Conservation (phyloP, 225 moss, liverwort and hornwort species). For the Sphagnum contortum region DNA sequence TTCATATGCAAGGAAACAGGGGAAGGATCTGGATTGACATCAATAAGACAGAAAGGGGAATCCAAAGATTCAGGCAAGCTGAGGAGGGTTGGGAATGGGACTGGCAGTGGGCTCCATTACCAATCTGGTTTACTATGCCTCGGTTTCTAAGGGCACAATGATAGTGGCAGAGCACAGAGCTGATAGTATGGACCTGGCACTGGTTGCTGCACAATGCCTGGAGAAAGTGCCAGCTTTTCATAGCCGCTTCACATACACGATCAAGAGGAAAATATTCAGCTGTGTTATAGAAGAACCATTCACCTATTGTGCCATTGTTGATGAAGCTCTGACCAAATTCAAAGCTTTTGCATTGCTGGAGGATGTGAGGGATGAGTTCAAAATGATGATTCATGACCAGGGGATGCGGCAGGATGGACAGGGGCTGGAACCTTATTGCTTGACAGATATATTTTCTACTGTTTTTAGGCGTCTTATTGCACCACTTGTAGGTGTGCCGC, state of each 20-base stretch:
- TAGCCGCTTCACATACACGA: constrained; percentile 26
- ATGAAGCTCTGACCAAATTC: constrained; percentile 37
- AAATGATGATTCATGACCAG: constrained; percentile 20
- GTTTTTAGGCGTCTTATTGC: constrained; percentile 25
- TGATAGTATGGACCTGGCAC: constrained; percentile 15
- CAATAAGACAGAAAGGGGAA: too few species aligned
- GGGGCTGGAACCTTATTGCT: constrained; percentile 10
- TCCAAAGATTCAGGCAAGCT: too few species aligned
- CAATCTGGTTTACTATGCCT: constrained; percentile 43
- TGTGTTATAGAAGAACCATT: constrained; percentile 29
- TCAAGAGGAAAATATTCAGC: constrained; percentile 25
- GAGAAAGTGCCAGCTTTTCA: constrained; percentile 26
- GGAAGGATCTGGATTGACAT: too few species aligned
- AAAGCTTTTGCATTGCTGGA: constrained; percentile 30
- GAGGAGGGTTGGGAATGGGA: not conserved
- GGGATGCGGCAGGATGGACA: constrained; percentile 15
- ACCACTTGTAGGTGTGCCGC: constrained; percentile 33
- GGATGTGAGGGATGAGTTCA: constrained; percentile 30
- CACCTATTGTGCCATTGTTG: constrained; percentile 31
- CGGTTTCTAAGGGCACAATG: constrained; percentile 13
- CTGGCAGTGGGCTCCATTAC: constrained; percentile 24
- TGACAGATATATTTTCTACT: constrained; percentile 18
- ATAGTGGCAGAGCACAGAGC: constrained; percentile 31
- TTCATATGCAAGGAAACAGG: too few species aligned
- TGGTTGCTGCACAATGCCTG: constrained; percentile 13